phyloP scores from a whole-genome alignment of 306 rosid species.

The Quillaja saponaria region DNA sequence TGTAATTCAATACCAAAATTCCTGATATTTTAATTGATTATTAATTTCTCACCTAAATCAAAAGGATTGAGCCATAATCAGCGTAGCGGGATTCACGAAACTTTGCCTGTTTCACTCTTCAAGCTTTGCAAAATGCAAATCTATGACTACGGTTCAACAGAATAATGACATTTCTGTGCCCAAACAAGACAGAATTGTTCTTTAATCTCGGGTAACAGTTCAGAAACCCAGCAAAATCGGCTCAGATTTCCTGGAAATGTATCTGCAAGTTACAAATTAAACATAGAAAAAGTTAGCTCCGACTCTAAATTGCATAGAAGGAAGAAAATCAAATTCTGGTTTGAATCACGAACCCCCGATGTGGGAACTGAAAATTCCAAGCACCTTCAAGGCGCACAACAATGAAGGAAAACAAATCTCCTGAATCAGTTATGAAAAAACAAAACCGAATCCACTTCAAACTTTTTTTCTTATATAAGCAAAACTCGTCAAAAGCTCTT shows the following conservation, averaged over 20 bases:
- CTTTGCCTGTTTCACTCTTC: constrained; percentile 26
- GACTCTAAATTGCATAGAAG: constrained; percentile 24
- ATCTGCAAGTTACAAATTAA: constrained; percentile 38
- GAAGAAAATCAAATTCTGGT: constrained; percentile 13
- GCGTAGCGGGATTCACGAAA: constrained; percentile 4
- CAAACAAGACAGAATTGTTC: constrained; percentile 18
- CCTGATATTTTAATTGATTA: constrained; percentile 36
- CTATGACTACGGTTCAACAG: constrained; percentile 31
- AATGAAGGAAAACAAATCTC: constrained; percentile 36
- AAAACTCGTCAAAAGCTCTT: constrained; percentile 14
- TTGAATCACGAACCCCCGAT: constrained; percentile 20
- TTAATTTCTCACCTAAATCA: constrained; percentile 53
- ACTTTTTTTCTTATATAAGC: constrained; percentile 1
- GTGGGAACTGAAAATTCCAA: constrained; percentile 16
- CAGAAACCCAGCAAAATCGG: constrained; percentile 27
- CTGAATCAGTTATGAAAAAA: constrained; percentile 16
- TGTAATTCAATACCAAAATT: constrained; percentile 17
- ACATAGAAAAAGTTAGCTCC: constrained; percentile 22
- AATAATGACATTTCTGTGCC: constrained; percentile 40
- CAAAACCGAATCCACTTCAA: constrained; percentile 19
- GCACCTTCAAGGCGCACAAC: constrained; percentile 19
- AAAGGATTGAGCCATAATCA: constrained; percentile 38
- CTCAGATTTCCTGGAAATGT: constrained; percentile 35
- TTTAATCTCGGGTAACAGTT: constrained; percentile 22
- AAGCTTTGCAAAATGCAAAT: constrained; percentile 43